These are phyloP conservation scores for Alternaria infectoria DNA, from an alignment of 2,329 filamentous ascomycete genomes.

Conservation along the genomic window DNA sequence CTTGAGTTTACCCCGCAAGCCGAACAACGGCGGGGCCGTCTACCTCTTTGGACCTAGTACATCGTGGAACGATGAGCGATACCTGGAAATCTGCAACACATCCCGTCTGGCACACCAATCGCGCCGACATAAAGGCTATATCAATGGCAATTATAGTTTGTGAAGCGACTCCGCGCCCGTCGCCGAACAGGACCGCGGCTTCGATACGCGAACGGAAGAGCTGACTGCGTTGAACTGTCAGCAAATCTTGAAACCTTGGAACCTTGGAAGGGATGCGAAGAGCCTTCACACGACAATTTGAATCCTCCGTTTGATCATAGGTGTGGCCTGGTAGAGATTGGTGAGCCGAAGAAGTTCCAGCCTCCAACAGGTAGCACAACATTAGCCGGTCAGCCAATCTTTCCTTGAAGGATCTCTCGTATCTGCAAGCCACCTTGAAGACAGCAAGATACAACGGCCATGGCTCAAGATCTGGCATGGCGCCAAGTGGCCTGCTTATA, in stretches of 20 bases:
- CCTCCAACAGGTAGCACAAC: slow-evolving; percentile 2
- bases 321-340: neutral
- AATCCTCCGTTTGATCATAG: neutral
- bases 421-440: slow-evolving; percentile 2
- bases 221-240: neutral
- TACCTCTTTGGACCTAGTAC: slow-evolving; percentile 7
- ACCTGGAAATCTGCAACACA: neutral
- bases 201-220: slow-evolving; percentile 8
- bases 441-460: neutral
- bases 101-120: slow-evolving; percentile 3
- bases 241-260: neutral
- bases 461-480: neutral
- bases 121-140: neutral
- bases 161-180: neutral
- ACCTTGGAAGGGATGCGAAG: neutral
- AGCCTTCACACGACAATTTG: neutral
- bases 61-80: slow-evolving; percentile 1
- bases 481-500: neutral
- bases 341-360: neutral
- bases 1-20: slow-evolving; percentile 5
- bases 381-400: slow-evolving; percentile 23
- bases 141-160: neutral
- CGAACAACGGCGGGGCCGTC: neutral
- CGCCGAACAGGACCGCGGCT: neutral
- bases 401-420: slow-evolving; percentile 2